Percentiles rank a stretch among this genome's conserved stretches.
These are phyloP conservation scores for Vachellia collinsii DNA, from an alignment of 306 rosid species.

Conservation along the genomic window DNA sequence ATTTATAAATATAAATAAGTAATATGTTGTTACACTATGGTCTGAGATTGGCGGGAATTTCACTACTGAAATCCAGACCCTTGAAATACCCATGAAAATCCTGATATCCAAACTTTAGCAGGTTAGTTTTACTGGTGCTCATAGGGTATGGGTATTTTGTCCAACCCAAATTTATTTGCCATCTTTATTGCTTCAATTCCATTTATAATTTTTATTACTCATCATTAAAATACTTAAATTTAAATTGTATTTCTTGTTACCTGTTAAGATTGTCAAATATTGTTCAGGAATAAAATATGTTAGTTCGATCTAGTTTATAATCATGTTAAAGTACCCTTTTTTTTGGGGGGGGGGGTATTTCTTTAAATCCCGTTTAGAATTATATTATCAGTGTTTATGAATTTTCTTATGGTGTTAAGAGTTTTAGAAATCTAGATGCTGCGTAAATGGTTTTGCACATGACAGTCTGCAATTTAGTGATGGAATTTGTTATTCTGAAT, in stretches of 20 bases:
- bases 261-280: constrained; percentile 6
- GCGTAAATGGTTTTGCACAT: constrained; percentile 24
- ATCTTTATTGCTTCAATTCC: too few relatives aligned
- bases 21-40: too few relatives aligned
- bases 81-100: too few relatives aligned
- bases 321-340: background rate
- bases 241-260: background rate
- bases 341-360: background rate
- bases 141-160: too few relatives aligned
- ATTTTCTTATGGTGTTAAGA: background rate
- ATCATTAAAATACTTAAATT: too few relatives aligned
- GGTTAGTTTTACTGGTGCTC: too few relatives aligned
- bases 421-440: constrained; percentile 21
- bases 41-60: too few relatives aligned
- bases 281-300: constrained; percentile 27
- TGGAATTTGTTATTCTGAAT: constrained; percentile 9
- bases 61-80: too few relatives aligned
- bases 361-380: constrained; percentile 9
- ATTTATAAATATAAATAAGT: too few relatives aligned
- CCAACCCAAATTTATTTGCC: too few relatives aligned
- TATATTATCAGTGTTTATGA: constrained; percentile 5
- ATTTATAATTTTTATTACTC: too few relatives aligned
- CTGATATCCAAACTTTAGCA: too few relatives aligned
- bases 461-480: background rate
- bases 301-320: constrained; percentile 4